phyloP scores from a whole-genome alignment of 148 eudicot genomes.

The Cornus suecica region DNA sequence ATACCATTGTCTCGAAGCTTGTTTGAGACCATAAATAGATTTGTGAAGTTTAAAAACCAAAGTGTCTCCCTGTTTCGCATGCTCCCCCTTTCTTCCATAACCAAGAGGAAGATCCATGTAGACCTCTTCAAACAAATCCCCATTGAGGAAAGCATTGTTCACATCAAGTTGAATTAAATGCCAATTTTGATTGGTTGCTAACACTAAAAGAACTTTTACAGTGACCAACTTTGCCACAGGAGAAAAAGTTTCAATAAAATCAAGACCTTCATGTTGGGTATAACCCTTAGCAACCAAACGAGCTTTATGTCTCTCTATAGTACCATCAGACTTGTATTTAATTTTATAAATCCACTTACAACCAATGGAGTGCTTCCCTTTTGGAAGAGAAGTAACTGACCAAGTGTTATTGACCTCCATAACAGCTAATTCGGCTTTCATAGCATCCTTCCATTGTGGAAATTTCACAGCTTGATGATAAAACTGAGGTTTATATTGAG shows the following conservation, averaged over 20 bases:
- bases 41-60: conserved; percentile 1
- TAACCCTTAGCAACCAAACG: conserved; percentile 1
- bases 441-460: not conserved
- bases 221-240: no score
- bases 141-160: conserved; percentile 14
- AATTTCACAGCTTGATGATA: not conserved
- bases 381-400: no score
- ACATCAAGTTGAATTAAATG: conserved; percentile 4
- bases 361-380: no score
- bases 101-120: conserved; percentile 8
- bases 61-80: not conserved
- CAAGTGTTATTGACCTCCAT: no score
- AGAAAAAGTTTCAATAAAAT: no score
- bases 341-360: conserved; percentile 1
- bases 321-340: conserved; percentile 7
- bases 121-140: not conserved
- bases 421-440: not conserved
- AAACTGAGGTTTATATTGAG: no score
- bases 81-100: not conserved
- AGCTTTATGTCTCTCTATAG: conserved; percentile 1
- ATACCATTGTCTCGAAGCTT: conserved; percentile 11
- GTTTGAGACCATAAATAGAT: conserved; percentile 9
- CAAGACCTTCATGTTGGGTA: no score
- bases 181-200: not conserved
- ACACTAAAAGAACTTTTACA: no score